Evolutionary conservation across 805 yeast genomes (phyloP), one percentile per base, ranked within the genome.

Genomic region (Saccharomycopsis synnaedendra): DNA sequence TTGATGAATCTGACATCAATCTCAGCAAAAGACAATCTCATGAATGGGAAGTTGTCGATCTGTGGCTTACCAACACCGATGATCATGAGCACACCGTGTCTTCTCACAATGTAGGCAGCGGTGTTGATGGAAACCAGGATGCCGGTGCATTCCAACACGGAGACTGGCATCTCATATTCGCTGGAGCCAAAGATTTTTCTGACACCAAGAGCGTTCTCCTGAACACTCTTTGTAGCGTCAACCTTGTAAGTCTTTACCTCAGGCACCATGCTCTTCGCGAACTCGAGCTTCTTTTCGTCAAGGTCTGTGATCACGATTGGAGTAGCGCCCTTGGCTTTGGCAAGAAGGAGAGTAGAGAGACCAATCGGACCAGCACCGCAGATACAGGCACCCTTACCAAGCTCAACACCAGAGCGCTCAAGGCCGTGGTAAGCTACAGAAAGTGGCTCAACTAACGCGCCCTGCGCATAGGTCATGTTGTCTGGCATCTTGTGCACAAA

Each of bases 311-410:
- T 71, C 19, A 67, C 70, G 11, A 76, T 53, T 32, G 80, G 80
- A 33, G 71, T 64, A 4, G 77, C 76, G 29, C 81, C 81, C 2
- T 72, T 65, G 9, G 78, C 78, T 34, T 68, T 64, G 7, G 78
- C 77, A 42, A 74, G 58, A 3, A 69, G 53, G 43, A 76, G 66
- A 30, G 75, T 60, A 39, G 72, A 67, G 33, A 75, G 60, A 10
- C 81, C 81, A 54, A 76, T 76, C n/a, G 81, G 80, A 28, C 81
- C 80, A 11, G 79, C 78, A 45, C 82, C 82, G 39, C 71, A 66
- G 45, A 76, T 63, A 42, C 71, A 57, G 8, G 65, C 66, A 29
- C 75, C 73, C 53, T 69, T 70, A 44, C 79, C 80, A n/a, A 73
- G 56, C 46, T 61, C 63, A 41, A 76, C 60, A 11, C 70, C 69